Evolutionary conservation across 352 stramenopile genomes (phyloP), one percentile per base, ranked within the genome.

Genomic region (Globisporangium paddicum): DNA sequence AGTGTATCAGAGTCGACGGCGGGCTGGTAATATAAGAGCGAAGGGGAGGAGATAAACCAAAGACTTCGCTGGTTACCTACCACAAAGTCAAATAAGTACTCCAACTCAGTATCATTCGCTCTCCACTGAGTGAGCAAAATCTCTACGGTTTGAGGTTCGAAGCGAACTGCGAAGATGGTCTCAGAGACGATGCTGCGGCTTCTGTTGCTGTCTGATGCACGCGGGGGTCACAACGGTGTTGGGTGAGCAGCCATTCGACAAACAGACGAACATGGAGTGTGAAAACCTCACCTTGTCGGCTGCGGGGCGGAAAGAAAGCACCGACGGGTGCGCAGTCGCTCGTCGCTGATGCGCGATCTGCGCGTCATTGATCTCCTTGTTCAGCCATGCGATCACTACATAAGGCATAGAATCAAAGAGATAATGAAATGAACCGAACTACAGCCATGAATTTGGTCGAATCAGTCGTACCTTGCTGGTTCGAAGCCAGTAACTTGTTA

Each of bases 331-430:
- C 23, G 80, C 69, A 14, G 71, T 77, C 11, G 77, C 73, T 45
- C 79, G 70, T 46, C 81, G 66, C 25, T 90, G 85, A 52, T 89
- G 77, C 0, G 79, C 69, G 56, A 94, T 77, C 59, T 96, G 86
- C 21, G 80, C 79, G 66, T 96, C 85, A 59, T 95, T 96, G 59
- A 96, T 96, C 59, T 96, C 85, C 60, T 96, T 96, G 75, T 96
- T 96, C 30, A 96, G 61, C 82, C 86, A 96, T 30, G 83, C 77
- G 62, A 96, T 96, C 21, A 96, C 87, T 94, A 45, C 18, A 8
- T 8, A 51, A 32, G 7, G n/a, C 44, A 49, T 32, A 2, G 44
- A 34, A 19, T 42, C 11, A 10, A 3, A 42, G 11, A n/a, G 35
- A 14, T 14, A 40, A 32, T 3, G 21, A 42, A 42, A 35, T 13